Evolutionary conservation across 2,329 filamentous ascomycete genomes (phyloP), one percentile per base, ranked within the genome.

Genomic region (Pseudocercospora vitis): DNA sequence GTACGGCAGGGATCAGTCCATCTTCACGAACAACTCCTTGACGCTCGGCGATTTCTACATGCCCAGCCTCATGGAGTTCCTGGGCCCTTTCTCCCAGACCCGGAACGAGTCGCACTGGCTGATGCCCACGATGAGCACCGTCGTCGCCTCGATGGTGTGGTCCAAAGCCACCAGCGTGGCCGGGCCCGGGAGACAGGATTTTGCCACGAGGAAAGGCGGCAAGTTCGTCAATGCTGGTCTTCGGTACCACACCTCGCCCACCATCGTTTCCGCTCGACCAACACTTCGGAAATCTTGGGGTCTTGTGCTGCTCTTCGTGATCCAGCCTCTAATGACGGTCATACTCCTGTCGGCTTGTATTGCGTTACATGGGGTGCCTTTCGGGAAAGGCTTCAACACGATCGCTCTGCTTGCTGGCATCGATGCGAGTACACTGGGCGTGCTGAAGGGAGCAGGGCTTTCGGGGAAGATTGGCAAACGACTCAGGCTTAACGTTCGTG

Each of bases 331-430:
- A 26, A 24, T 49, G 5, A 14, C 11, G 3, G 11, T 35, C 8
- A 2, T 35, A 5, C n/a, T 39, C 11, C 16, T 39, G 46, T 12
- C 28, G 18, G 18, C 29, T n/a, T 23, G 9, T 49, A 24, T 37
- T 12, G 7, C 28, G 19, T 9, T 49, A 31, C n/a, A 37, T 11
- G 19, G 21, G 11, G 46, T 37, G 2, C 46, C 46, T n/a, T 12
- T 49, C 24, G 46, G 32, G 8, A 24, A 28, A 32, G 46, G 46
- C n/a, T 49, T 49, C 12, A 31, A 31, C 2, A 39, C 39, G 18
- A 21, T 49, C 8, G 18, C 29, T 9, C n/a, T 49, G 24, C 9
- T 49, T 14, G 46, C 46, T 7, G 46, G 46, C 9, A n/a, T 49
- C 7, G 32, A 49, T 11, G n/a, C 44, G 3, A 31, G 23, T 3